Conservation (phyloP, 2,329 filamentous ascomycete species). For the Microdochium trichocladiopsis region DNA sequence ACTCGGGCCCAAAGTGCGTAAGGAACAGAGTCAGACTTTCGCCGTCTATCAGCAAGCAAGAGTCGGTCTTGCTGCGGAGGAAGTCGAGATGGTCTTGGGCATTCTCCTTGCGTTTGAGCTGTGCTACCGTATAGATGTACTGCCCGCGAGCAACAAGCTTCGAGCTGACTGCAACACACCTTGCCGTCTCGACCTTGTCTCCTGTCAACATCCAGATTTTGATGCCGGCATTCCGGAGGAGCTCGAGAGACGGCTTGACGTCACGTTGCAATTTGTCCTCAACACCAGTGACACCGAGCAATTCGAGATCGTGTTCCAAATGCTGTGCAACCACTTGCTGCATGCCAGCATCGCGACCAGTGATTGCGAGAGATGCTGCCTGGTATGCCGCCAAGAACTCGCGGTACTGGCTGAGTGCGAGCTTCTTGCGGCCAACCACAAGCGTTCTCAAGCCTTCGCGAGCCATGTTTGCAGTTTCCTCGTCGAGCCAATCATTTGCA, state of each 20-base stretch:
- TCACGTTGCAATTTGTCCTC: slow-evolving; percentile 95
- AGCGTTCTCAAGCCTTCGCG: slow-evolving; percentile 90
- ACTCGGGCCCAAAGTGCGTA: slow-evolving; percentile 72
- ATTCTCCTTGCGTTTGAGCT: slow-evolving; percentile 74
- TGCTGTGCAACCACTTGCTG: slow-evolving; percentile 71
- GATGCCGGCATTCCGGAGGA: slow-evolving; percentile 92
- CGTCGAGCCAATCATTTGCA: slow-evolving; percentile 96
- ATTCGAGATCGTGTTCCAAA: slow-evolving; percentile 81
- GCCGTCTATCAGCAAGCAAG: slow-evolving; percentile 87
- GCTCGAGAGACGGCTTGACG: slow-evolving; percentile 90
- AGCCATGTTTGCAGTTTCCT: slow-evolving; percentile 99
- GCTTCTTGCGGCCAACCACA: slow-evolving; percentile 85
- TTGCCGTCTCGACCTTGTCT: slow-evolving; percentile 95
- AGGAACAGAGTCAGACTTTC: slow-evolving; percentile 83
- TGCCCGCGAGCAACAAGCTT: slow-evolving; percentile 91
- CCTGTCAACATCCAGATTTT: slow-evolving; percentile 99
- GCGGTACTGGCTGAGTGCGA: slow-evolving; percentile 71
- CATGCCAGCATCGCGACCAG: slow-evolving; percentile 75
- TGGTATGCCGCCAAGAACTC: slow-evolving; percentile 72
- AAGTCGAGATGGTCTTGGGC: slow-evolving; percentile 87
- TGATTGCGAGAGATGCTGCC: slow-evolving; percentile 73
- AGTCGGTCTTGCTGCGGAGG: slow-evolving; percentile 77
- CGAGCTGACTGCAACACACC: slow-evolving; percentile 90
- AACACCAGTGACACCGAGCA: slow-evolving; percentile 94
- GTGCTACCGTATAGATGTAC: slow-evolving; percentile 89